Percentiles rank a stretch among this genome's conserved stretches.
phyloP scores from a whole-genome alignment of 768 basidiomycete genomes.

The Mycena albidolilacea region DNA sequence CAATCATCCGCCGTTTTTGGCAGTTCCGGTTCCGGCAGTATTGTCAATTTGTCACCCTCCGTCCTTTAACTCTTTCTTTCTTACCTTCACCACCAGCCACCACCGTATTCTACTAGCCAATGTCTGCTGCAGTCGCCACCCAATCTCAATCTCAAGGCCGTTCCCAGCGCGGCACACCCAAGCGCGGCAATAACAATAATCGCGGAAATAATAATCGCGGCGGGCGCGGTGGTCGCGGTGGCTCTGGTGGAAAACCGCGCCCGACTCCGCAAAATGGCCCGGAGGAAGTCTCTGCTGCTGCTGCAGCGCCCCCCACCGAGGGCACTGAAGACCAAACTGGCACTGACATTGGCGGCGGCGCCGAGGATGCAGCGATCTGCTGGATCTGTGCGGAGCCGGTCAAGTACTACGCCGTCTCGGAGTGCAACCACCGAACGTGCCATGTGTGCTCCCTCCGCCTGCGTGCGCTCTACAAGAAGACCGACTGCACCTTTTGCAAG shows the following conservation, averaged over 20 bases:
- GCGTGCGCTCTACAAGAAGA: conserved; percentile 93
- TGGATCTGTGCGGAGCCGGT: conserved; percentile 97
- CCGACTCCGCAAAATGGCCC: background rate
- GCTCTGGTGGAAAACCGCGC: conserved; percentile 15
- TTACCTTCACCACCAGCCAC: background rate
- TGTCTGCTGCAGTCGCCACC: conserved; percentile 26
- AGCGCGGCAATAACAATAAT: conserved; percentile 32
- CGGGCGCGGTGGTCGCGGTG: conserved; percentile 16
- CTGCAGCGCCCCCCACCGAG: background rate
- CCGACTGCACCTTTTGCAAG: conserved; percentile 97
- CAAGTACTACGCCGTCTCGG: conserved; percentile 89
- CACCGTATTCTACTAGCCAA: background rate
- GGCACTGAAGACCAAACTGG: background rate
- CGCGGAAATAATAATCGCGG: conserved; percentile 30
- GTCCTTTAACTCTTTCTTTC: background rate
- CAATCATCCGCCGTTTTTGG: no score
- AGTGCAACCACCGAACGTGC: conserved; percentile 96
- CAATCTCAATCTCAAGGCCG: conserved; percentile 28
- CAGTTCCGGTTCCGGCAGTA: no score
- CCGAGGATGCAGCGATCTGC: conserved; percentile 68
- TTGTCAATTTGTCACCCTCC: no score
- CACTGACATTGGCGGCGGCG: conserved; percentile 27
- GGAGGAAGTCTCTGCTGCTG: background rate
- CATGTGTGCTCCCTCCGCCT: conserved; percentile 93
- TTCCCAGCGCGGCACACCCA: conserved; percentile 27